Evolutionary conservation across 257 asterid genomes (phyloP), one percentile per base, ranked within the genome.

Genomic region (Fraxinus quadrangulata): DNA sequence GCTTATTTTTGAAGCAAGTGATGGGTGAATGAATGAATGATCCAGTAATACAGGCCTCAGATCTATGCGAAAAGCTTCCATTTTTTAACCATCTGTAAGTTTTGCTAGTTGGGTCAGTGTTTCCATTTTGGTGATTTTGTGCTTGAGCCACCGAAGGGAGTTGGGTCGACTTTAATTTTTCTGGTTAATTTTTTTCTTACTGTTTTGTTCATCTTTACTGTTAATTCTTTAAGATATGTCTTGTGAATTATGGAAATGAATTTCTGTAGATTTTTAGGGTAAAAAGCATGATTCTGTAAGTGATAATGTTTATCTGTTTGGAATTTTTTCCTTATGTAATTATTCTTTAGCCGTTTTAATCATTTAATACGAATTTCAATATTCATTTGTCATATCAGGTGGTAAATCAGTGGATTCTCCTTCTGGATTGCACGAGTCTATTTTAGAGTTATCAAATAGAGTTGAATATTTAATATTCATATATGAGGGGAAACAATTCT

Each of bases 71-170:
- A 47, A 78, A 80, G 75, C 78, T 80, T 67, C 65, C 75, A 56
- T 63, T 76, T 80, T 76, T 23, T 76, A 71, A 33, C 11, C 70
- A 79, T 56, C 65, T 82, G 88, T 85, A 71, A 81, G 91, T 66
- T 73, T 40, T 49, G 12, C n/a, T 39, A 17, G 66, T 6, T 19
- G 66, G 11, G 66, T 56, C 28, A 5, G 5, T 70, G 69, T 30
- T 54, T 3, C 5, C 23, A 17, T n/a, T 5, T 72, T 24, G 47
- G 21, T 56, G 26, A 19, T 56, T 56, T 7, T 56, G 21, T n/a
- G 12, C 28, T 56, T n/a, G 12, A 56, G 66, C 28, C n/a, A n/a
- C 66, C 3, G 24, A 7, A 47, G 66, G 26, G 63, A 51, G 66
- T n/a, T n/a, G 28, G 66, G 66, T 40, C 40, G n/a, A 13, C 73